Evolutionary conservation across 495 filamentous ascomycete genomes (phyloP), one percentile per base, ranked within the genome.

Genomic region (Staphylotrichum tortipilum): DNA sequence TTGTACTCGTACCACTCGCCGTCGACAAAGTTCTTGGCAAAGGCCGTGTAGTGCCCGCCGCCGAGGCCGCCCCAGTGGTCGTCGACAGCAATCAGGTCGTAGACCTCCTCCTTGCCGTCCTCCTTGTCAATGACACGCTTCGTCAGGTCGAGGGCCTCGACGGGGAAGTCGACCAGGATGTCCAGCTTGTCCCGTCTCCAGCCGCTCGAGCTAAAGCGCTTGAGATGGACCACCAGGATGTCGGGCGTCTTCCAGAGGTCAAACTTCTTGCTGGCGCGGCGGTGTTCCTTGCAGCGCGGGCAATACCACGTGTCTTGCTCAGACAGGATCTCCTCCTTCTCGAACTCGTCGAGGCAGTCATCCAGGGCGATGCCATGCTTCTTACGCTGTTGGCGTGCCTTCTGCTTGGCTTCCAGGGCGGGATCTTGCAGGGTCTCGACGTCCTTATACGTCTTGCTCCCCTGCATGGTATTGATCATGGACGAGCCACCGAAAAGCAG

Each of bases 241-340:
- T 98, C 92, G 8, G 92, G 92, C 3, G 84, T 82, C 63, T 88
- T 95, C 92, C 92, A 98, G 3, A 98, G 76, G 62, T 97, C 88
- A 26, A 98, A 89, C 58, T 90, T 94, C 77, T 97, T 98, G 69
- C 79, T 89, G 17, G 94, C 92, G 21, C 87, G 81, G 9, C 86
- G 82, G 58, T 94, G 84, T 54, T 94, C 86, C 61, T 97, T 96
- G 76, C 92, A 98, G 37, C 88, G 79, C 48, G 88, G 89, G 55
- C 92, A 98, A 59, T 88, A 96, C 92, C 92, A 98, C 24, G 87
- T 89, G 60, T 98, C 91, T 55, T 89, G 85, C 62, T 94, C 87
- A 0, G 89, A 94, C 3, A 98, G 72, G 35, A 95, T 82, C 63
- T 98, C 92, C 49, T 88, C 82, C 63, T 88, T 91, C 59, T 89